phyloP scores from a whole-genome alignment of 805 yeast genomes.

The Groenewaldozyma salmanticensis region DNA sequence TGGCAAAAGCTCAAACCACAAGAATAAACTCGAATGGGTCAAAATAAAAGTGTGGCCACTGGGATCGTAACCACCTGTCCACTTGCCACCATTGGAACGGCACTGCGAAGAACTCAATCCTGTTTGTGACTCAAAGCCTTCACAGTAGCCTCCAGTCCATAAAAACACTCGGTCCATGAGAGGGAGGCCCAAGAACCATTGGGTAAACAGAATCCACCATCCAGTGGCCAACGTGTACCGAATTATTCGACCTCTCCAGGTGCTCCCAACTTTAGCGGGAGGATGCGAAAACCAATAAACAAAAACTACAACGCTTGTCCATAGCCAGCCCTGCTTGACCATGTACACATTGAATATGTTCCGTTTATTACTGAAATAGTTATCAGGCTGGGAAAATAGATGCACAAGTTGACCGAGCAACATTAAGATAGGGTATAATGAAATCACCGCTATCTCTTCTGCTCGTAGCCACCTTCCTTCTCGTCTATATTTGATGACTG shows the following conservation, averaged over 20 bases:
- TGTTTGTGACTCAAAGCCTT: conserved; percentile 11
- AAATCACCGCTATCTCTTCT: conserved; percentile 13
- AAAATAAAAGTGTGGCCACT: conserved; percentile 86
- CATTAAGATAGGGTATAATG: conserved; percentile 18
- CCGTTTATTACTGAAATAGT: conserved; percentile 38
- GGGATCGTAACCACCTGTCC: conserved; percentile 92
- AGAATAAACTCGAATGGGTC: conserved; percentile 51
- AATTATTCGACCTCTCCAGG: conserved; percentile 5
- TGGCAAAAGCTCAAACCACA: conserved; percentile 55
- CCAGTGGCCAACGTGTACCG: conserved; percentile 48
- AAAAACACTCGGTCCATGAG: conserved; percentile 80
- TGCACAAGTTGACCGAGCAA: conserved; percentile 21
- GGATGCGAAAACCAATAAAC: conserved; percentile 8
- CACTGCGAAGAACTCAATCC: conserved; percentile 32
- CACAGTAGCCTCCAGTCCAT: conserved; percentile 76
- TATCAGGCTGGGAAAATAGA: conserved; percentile 10
- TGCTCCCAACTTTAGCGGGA: background rate
- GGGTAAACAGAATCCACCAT: conserved; percentile 85
- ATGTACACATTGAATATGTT: conserved; percentile 63
- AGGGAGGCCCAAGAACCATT: conserved; percentile 78
- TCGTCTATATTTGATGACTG: no score
- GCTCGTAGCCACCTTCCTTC: no score
- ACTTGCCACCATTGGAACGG: conserved; percentile 50
- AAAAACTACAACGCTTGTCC: conserved; percentile 52
- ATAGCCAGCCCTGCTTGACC: conserved; percentile 88